A percentile compares a stretch with the other conserved stretches of the same genome.
phyloP scores from a whole-genome alignment of 768 basidiomycete species.

The Rickenella mellea region DNA sequence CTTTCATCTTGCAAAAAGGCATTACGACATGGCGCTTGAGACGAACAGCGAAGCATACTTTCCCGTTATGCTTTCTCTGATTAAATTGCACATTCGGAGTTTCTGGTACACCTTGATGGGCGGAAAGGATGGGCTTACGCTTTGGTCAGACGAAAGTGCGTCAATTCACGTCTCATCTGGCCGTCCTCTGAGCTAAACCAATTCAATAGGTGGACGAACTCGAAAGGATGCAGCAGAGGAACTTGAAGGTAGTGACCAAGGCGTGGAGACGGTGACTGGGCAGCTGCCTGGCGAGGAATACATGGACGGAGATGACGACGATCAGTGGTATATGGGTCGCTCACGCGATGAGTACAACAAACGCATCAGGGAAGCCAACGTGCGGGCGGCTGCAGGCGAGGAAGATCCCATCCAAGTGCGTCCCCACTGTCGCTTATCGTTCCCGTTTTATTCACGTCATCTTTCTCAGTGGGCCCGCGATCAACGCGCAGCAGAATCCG shows the following conservation, averaged over 20 bases:
- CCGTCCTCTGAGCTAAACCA: too few relatives aligned
- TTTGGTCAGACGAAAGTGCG: constrained; percentile 53
- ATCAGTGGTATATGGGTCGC: constrained; percentile 75
- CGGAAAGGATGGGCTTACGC: constrained; percentile 53
- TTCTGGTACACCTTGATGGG: constrained; percentile 76
- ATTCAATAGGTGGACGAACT: constrained; percentile 4
- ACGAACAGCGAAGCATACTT: constrained; percentile 85
- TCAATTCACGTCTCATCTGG: constrained; percentile 16
- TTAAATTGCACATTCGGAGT: constrained; percentile 75
- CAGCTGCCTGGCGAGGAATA: too few relatives aligned
- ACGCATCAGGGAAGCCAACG: constrained; percentile 32
- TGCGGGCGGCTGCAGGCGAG: constrained; percentile 27
- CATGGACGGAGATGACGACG: constrained; percentile 36
- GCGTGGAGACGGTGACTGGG: constrained; percentile 17
- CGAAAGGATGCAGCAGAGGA: constrained; percentile 15
- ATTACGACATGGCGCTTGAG: constrained; percentile 85
- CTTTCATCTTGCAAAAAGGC: constrained; percentile 92
- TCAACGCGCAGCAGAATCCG: constrained; percentile 59
- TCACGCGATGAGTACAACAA: constrained; percentile 70
- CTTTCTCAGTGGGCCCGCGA: constrained; percentile 65
- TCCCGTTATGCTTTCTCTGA: constrained; percentile 74
- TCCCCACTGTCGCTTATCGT: constrained; percentile 1
- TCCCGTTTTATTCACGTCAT: constrained; percentile 2
- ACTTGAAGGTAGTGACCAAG: constrained; percentile 27
- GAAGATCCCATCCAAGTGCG: constrained; percentile 68